These are phyloP conservation scores for Populus davidiana DNA, from an alignment of 345 rosid genomes.

Conservation along the genomic window DNA sequence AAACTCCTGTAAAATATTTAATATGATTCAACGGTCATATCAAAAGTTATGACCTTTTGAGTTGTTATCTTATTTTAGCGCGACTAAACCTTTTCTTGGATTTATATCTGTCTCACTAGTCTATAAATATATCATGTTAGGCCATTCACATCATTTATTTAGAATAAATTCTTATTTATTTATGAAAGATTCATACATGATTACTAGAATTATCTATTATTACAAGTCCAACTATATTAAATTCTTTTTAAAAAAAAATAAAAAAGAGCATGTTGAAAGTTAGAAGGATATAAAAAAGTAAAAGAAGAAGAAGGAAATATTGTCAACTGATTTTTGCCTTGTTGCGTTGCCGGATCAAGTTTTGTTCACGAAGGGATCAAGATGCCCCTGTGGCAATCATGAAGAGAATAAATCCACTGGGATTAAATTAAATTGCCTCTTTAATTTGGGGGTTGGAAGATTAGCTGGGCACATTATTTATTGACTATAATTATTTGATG, in stretches of 20 bases:
- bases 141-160: rapidly evolving
- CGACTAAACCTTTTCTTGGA: rapidly evolving
- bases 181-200: rapidly evolving
- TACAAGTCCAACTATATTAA: no score
- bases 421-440: not conserved
- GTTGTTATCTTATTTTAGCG: rapidly evolving
- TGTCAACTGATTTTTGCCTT: no score
- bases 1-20: no score
- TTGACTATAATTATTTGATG: not conserved
- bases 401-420: not conserved
- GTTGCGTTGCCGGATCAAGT: no score
- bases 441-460: not conserved
- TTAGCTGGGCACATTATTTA: not conserved
- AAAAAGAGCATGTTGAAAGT: no score
- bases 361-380: not conserved
- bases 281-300: no score
- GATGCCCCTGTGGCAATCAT: not conserved
- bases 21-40: rapidly evolving
- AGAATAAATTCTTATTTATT: rapidly evolving
- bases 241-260: no score
- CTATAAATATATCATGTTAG: no score
- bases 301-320: no score
- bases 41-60: no score
- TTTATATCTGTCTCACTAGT: rapidly evolving
- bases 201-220: no score